A percentile compares a stretch with the other conserved stretches of the same genome.
phyloP scores from a whole-genome alignment of 495 filamentous ascomycete species.

The Neurospora cerealis region DNA sequence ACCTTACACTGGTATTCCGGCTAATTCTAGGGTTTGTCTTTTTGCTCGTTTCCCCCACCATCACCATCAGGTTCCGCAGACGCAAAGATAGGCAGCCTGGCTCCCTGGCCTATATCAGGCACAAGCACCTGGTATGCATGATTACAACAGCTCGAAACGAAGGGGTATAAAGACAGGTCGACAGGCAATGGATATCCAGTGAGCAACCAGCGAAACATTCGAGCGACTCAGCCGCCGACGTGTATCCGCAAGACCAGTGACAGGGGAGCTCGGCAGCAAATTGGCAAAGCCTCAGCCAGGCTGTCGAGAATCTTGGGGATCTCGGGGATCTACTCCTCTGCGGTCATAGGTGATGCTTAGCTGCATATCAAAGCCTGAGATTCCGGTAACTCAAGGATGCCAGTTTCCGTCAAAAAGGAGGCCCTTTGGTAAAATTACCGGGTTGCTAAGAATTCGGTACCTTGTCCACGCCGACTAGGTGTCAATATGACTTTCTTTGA shows the following conservation, averaged over 20 bases:
- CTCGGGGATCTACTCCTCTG: background rate
- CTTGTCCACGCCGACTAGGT: background rate
- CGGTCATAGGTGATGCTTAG: background rate
- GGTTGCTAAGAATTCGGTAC: background rate
- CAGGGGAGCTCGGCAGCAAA: background rate
- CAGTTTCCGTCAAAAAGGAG: background rate
- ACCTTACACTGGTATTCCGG: background rate
- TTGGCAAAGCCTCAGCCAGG: background rate
- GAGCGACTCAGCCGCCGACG: background rate
- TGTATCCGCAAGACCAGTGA: background rate
- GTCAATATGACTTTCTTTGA: background rate
- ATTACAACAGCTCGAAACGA: background rate
- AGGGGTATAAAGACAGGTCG: background rate
- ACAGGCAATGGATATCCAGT: background rate
- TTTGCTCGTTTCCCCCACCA: background rate
- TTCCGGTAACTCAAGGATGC: background rate
- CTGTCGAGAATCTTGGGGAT: background rate
- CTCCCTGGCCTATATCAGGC: background rate
- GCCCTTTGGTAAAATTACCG: background rate
- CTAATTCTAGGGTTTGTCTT: background rate
- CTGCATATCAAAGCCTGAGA: background rate
- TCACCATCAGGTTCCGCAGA: background rate
- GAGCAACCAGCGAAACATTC: background rate
- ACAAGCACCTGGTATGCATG: background rate
- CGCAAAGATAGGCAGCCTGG: background rate